Evolutionary conservation across 2,329 filamentous ascomycete species (phyloP), one percentile per base, ranked within the genome.

Genomic region (Pochonia chlamydosporia): DNA sequence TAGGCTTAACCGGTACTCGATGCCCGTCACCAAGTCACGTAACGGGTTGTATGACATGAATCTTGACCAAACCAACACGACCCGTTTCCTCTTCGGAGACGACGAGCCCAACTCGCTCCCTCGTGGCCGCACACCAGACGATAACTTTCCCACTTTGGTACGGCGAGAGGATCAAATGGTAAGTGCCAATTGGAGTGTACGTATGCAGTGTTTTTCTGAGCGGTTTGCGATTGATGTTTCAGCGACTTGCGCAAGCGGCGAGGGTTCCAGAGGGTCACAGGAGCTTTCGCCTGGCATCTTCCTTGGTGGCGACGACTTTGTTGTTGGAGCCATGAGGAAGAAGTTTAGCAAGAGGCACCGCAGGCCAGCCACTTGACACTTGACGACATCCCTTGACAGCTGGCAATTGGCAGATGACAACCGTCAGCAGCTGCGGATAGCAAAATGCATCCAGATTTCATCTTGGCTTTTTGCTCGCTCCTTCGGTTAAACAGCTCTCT

Each of bases 1-100:
- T 57, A 95, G 89, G 56, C 76, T 85, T 51, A 95, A 96, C 64
- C 86, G 92, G 54, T 95, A 95, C 67, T 96, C 92, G 4, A 91
- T 96, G 87, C 92, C 92, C 26, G 87, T 92, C 44, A 89, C 86
- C 41, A 78, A 79, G 50, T 81, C 83, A 54, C 80, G 85, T 55
- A 82, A 76, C 55, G 79, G 84, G 52, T 70, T 82, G 57, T 82
- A 85, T 60, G 82, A 84, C 54, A 76, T 82, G 57, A 79, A 79
- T 33, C 72, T 95, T 48, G 90, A 93, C 52, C 85, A 88, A 56
- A 89, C 89, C 59, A 91, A 93, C 68, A 90, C 88, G 11, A 81
- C 89, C 23, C 84, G 87, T 47, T 95, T 95, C 60, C 74, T 96
- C 31, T 95, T 96, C 63, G 85, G 86, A 50, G 87, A 89, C 58